Base-by-base conservation (phyloP, 768 basidiomycete genomes). In the Trametes coccinea region DNA sequence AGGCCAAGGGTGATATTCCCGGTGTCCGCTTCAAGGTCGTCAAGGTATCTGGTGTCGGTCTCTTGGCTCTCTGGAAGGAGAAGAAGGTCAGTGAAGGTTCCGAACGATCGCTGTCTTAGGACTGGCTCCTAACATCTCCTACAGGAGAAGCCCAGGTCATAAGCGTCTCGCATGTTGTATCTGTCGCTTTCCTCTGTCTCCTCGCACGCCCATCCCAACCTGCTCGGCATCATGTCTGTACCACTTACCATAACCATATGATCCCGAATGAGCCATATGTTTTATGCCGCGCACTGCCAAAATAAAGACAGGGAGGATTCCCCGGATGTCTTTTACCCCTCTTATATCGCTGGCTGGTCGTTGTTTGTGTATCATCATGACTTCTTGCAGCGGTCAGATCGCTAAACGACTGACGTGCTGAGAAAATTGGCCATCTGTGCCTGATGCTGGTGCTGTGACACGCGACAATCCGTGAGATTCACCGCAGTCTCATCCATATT, bases 1-100 rank as follows among this genome's bases (percentile, higher is more conserved):
- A 98, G 82, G 96, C 96, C 65, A 99, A 98, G 86, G 97, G 93
- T 89, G 96, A 98, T 91, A 98, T 99, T 80, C 97, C 97, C 44
- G 95, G 97, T 86, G 96, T 98, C 67, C 93, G 96, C 67, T 98
- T 98, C 90, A 98, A 99, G 82, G 89, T 98, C 69, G 97, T 99
- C 72, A 98, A 99, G 83, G 97, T 99, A 45, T 98, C 97, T 57
- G 97, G 97, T 74, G 97, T 99, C 69, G 97, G 97, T 83, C 87
- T 99, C 61, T 86, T 97, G 66, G 95, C 95, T 63, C 83, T 97
- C 71, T 97, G 95, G 95, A 97, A 96, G 77, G 95, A 98, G 85
- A 98, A 98, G 85, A 98, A 98, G 90, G 93, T 89, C 59, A 48
- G 85, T 78, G 29, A 22, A 22, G 22, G 22, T 22, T 22, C 22